Conservation (phyloP, 225 moss, liverwort and hornwort species). For the Lunularia cruciata region DNA sequence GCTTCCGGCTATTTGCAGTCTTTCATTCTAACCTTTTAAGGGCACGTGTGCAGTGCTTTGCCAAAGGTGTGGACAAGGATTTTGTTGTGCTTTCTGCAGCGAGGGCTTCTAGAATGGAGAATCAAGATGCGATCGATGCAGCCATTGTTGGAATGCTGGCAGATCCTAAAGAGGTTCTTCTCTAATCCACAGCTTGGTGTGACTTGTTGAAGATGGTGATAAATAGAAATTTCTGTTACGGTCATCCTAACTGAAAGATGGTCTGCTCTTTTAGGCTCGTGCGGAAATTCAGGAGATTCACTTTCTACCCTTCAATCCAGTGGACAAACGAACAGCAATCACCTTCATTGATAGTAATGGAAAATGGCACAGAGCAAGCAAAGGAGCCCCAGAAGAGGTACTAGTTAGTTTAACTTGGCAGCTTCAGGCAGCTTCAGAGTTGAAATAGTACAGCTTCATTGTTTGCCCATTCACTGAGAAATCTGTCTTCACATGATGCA, state of each 20-base stretch:
- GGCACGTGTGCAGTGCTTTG: slow-evolving; percentile 1
- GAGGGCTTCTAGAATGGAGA: slow-evolving; percentile 3
- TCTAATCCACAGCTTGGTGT: too few species aligned
- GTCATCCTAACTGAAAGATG: slow-evolving; percentile 43
- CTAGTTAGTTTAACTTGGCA: neutral
- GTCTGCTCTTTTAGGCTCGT: slow-evolving; percentile 32
- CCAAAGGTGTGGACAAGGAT: slow-evolving; percentile 8
- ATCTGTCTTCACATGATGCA: slow-evolving; percentile 11
- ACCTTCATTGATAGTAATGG: slow-evolving; percentile 30
- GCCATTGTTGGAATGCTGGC: slow-evolving; percentile 63
- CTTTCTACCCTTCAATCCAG: slow-evolving; percentile 32
- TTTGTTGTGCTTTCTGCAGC: slow-evolving; percentile 5
- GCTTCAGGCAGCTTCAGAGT: too few species aligned
- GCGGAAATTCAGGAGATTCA: slow-evolving; percentile 26
- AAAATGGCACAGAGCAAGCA: slow-evolving; percentile 25
- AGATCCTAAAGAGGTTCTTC: slow-evolving; percentile 56
- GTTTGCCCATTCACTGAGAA: too few species aligned
- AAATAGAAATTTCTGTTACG: slow-evolving; percentile 28
- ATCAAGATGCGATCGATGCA: slow-evolving; percentile 68
- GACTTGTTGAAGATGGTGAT: slow-evolving; percentile 8
- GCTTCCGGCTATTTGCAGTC: too few species aligned
- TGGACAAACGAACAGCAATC: slow-evolving; percentile 32
- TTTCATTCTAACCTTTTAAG: too few species aligned
- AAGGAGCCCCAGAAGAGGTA: slow-evolving; percentile 33
- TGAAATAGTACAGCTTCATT: too few species aligned